phyloP scores from a whole-genome alignment of 2,329 filamentous ascomycete species.

The Exophiala calicioides region DNA sequence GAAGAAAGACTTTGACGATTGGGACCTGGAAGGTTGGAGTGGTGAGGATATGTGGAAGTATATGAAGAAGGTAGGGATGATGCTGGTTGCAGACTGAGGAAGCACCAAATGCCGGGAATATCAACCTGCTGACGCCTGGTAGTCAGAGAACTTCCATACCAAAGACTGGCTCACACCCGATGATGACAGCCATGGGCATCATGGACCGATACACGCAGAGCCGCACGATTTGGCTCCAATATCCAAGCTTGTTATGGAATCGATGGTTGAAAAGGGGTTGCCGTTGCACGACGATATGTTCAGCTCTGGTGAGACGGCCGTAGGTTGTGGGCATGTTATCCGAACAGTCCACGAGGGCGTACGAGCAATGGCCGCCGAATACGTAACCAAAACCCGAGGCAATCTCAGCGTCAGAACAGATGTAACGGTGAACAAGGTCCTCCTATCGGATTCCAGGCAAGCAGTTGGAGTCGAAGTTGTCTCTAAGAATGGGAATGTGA shows the following conservation, averaged over 20 bases:
- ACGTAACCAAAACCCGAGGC: too few relatives aligned
- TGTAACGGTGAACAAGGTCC: conserved; percentile 54
- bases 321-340: conserved; percentile 58
- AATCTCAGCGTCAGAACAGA: too few relatives aligned
- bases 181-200: conserved; percentile 49
- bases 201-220: conserved; percentile 56
- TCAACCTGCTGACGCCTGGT: too few relatives aligned
- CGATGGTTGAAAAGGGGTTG: conserved; percentile 56
- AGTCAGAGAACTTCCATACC: conserved; percentile 60
- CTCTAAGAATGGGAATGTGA: conserved; percentile 42
- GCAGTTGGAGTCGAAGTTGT: conserved; percentile 44
- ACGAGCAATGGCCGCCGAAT: conserved; percentile 57
- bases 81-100: too few relatives aligned
- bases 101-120: too few relatives aligned
- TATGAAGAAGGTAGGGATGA: conserved; percentile 61
- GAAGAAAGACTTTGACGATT: conserved; percentile 55
- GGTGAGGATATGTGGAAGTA: conserved; percentile 60
- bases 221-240: conserved; percentile 61
- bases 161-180: conserved; percentile 59
- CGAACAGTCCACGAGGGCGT: conserved; percentile 55
- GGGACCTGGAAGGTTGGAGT: conserved; percentile 53
- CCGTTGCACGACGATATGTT: conserved; percentile 63
- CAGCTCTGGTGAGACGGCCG: conserved; percentile 51
- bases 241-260: conserved; percentile 56
- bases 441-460: too few relatives aligned